Evolutionary conservation across 805 yeast species (phyloP), one percentile per base, ranked within the genome.

Genomic region (Ogataea kodamae): DNA sequence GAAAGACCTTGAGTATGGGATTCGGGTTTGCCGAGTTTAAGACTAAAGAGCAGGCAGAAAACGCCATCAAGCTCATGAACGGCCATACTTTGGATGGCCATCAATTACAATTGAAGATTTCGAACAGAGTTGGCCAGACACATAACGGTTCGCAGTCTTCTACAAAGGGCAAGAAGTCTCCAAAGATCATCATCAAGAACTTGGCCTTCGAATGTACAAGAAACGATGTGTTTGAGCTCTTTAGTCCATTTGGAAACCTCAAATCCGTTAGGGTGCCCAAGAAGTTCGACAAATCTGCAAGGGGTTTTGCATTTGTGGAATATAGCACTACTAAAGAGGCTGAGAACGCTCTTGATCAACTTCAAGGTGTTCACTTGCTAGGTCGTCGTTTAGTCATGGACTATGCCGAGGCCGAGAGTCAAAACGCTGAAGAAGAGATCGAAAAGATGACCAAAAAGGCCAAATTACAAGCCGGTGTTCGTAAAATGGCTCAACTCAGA

Each of bases 251-350:
- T 64, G 98, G 98, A 39, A 89, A 85, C 62, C 69, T 92, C 53
- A 86, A 89, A 52, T 84, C 97, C 2, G 96, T 89, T 25, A 78
- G 98, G 55, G 90, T 92, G 30, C 98, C 98, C 19, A 83, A 84
- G 75, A 92, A 92, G 59, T 89, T 90, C 66, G 95, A 92, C 70
- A 84, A 82, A 55, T 74, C 87, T 22, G 95, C 97, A 9, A 78
- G 98, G 57, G 98, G 98, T 57, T 92, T 92, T 68, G 98, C 97
- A 0, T 92, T 92, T 59, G 96, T 94, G 28, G 98, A 92, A 62
- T 92, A 83, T 55, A 67, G 83, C 8, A 66, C 92, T 24, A 72
- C 85, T 14, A 79, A 86, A 58, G 98, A 92, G 61, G 97, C 98
- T 1, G 95, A 83, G 56, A 77, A 70, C 54, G 98, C 97, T 9